Conservation (phyloP, 805 yeast species). For the Wickerhamiella spandovensis region DNA sequence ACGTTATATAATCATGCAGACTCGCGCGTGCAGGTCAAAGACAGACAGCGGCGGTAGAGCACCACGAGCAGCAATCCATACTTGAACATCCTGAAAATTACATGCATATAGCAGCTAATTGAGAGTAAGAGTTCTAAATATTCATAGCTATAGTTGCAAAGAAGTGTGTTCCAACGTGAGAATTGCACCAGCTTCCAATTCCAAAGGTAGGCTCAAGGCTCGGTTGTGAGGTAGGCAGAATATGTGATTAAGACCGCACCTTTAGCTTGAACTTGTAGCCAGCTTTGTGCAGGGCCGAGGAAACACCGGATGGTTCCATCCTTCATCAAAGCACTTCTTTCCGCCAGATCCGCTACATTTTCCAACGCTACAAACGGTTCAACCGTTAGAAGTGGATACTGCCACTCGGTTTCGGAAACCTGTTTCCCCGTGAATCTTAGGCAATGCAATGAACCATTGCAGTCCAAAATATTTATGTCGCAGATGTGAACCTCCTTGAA, state of each 20-base stretch:
- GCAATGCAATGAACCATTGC: neutral
- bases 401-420: neutral
- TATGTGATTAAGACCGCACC: neutral
- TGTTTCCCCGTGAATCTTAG: neutral
- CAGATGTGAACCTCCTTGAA: neutral
- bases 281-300: neutral
- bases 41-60: too few relatives aligned
- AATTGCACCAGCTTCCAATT: too few relatives aligned
- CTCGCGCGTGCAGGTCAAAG: too few relatives aligned
- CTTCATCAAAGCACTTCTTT: neutral
- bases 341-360: neutral
- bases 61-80: too few relatives aligned
- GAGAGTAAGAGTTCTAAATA: too few relatives aligned
- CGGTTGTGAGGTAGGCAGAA: too few relatives aligned
- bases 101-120: too few relatives aligned
- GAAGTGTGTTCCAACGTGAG: too few relatives aligned
- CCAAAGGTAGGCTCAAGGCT: too few relatives aligned
- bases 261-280: neutral
- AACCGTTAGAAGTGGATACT: neutral
- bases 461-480: neutral
- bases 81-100: too few relatives aligned
- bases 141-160: too few relatives aligned
- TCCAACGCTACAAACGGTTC: neutral
- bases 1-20: too few relatives aligned
- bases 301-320: neutral